Evolutionary conservation across 108 stramenopile genomes (phyloP).

Genomic region (Stephanodiscus triporus): DNA sequence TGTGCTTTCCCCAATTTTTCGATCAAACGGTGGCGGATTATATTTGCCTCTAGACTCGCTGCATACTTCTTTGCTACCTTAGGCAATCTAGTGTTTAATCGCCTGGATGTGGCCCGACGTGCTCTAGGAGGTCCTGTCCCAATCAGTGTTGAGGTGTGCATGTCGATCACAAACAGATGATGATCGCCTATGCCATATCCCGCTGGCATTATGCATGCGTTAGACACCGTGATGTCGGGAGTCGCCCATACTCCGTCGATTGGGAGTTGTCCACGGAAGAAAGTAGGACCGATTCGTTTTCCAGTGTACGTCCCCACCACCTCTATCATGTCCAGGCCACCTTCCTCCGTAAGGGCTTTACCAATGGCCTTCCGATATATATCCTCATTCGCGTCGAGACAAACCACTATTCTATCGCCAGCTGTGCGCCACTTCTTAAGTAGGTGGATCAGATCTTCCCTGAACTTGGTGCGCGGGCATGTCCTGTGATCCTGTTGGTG

Average conservation of each 20-base stretch:
- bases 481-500: not conserved
- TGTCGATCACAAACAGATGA: not conserved
- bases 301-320: constrained; percentile 1
- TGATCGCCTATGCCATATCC: constrained; percentile 18
- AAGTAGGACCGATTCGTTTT: constrained; percentile 1
- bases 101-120: not conserved
- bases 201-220: constrained; percentile 9
- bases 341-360: not conserved
- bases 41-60: not conserved
- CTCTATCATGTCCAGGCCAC: constrained; percentile 14
- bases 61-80: constrained; percentile 6
- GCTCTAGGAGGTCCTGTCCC: not conserved
- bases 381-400: constrained; percentile 1
- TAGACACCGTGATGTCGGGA: not conserved
- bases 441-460: not conserved
- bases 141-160: no score
- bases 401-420: not conserved
- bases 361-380: constrained; percentile 8
- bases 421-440: not conserved
- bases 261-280: constrained; percentile 3
- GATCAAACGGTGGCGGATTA: not conserved
- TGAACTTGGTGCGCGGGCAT: not conserved
- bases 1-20: not conserved
- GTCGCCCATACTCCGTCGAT: constrained; percentile 22
- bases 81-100: not conserved